phyloP scores from a whole-genome alignment of 805 yeast genomes.

The Geotrichum ghanense region DNA sequence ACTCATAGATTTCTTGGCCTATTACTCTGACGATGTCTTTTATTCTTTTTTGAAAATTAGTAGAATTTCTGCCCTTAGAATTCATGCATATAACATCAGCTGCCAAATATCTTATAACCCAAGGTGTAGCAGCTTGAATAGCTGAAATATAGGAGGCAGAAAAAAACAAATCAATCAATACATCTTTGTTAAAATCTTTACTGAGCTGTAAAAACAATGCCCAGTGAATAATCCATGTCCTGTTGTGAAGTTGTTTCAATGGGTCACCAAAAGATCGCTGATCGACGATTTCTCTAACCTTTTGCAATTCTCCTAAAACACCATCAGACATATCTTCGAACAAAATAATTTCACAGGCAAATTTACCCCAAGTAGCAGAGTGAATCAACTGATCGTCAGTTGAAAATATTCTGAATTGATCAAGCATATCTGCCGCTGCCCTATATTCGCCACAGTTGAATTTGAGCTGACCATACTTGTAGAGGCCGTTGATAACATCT shows the following conservation, averaged over 20 bases:
- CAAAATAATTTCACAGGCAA: slow-evolving; percentile 48
- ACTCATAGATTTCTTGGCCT: slow-evolving; percentile 53
- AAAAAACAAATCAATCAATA: slow-evolving; percentile 45
- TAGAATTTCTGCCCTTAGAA: slow-evolving; percentile 20
- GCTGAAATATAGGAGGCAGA: slow-evolving; percentile 50
- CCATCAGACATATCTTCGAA: slow-evolving; percentile 35
- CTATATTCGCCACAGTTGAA: slow-evolving; percentile 53
- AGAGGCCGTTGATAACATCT: slow-evolving; percentile 38
- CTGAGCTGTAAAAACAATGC: slow-evolving; percentile 52
- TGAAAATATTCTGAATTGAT: slow-evolving; percentile 45
- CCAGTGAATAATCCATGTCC: slow-evolving; percentile 64
- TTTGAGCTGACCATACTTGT: slow-evolving; percentile 50
- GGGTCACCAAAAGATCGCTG: slow-evolving; percentile 42
- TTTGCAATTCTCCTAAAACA: slow-evolving; percentile 41
- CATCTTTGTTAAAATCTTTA: slow-evolving; percentile 39
- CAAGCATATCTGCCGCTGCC: slow-evolving; percentile 46
- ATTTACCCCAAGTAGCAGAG: slow-evolving; percentile 58
- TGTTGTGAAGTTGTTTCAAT: slow-evolving; percentile 46
- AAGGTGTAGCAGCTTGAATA: slow-evolving; percentile 61
- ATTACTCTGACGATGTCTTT: slow-evolving; percentile 48
- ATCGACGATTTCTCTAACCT: slow-evolving; percentile 48
- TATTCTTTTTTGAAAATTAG: slow-evolving; percentile 39
- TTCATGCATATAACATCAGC: slow-evolving; percentile 38
- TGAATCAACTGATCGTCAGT: slow-evolving; percentile 38
- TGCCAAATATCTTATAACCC: slow-evolving; percentile 55